Evolutionary conservation across 116 monocot genomes (phyloP).

Genomic region (Trichopus zeylanicus): DNA sequence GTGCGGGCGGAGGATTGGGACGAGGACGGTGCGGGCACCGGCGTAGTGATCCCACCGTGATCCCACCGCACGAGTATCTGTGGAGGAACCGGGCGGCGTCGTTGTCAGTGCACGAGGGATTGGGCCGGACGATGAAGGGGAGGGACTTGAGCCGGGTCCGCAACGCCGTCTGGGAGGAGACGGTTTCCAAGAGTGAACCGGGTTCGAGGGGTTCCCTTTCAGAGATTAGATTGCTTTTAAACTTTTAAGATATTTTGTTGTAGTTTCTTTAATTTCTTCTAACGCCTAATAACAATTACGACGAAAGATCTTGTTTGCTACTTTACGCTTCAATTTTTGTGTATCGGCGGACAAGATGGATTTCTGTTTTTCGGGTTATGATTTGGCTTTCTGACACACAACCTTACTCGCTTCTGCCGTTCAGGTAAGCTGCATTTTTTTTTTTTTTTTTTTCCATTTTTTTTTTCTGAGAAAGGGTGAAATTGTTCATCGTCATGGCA

Average conservation of each 20-base stretch:
- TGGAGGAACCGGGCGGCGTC: conserved; percentile 29
- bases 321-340: too few relatives aligned
- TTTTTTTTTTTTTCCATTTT: too few relatives aligned
- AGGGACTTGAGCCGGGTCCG: conserved; percentile 52
- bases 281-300: too few relatives aligned
- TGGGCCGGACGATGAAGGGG: conserved; percentile 55
- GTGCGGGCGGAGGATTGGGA: conserved; percentile 4
- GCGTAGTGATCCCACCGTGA: conserved; percentile 23
- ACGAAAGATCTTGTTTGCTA: too few relatives aligned
- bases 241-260: not conserved
- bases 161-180: conserved; percentile 47
- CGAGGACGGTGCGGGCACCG: conserved; percentile 13
- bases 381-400: too few relatives aligned
- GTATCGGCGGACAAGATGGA: too few relatives aligned
- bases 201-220: not conserved
- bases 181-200: conserved; percentile 39
- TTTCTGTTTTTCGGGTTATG: too few relatives aligned
- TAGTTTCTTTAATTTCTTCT: not conserved
- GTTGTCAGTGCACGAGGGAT: conserved; percentile 54
- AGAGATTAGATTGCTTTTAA: too few relatives aligned
- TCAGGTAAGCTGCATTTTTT: too few relatives aligned
- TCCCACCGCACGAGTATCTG: conserved; percentile 59
- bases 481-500: too few relatives aligned
- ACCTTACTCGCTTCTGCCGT: too few relatives aligned
- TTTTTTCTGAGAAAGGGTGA: too few relatives aligned